Evolutionary conservation across 805 yeast genomes (phyloP).

Genomic region (Cyberlindnera euphorbiae): DNA sequence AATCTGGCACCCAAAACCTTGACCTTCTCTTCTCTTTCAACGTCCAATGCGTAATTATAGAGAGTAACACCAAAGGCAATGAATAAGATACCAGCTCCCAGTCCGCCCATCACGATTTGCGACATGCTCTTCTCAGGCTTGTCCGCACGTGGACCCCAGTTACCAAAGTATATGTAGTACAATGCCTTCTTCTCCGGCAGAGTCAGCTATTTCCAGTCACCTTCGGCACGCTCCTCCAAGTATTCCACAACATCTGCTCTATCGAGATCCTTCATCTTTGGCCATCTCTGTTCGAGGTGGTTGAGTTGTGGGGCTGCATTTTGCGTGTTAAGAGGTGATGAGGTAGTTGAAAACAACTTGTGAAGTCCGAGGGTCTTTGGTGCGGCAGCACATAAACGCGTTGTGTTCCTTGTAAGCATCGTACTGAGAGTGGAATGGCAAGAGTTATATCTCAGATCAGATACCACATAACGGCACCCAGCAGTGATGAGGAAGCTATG

Average conservation of each 20-base stretch:
- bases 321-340: background rate
- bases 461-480: too few relatives aligned
- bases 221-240: constrained; percentile 28
- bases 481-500: too few relatives aligned
- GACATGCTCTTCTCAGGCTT: constrained; percentile 8
- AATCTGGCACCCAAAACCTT: constrained; percentile 6
- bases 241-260: constrained; percentile 34
- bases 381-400: too few relatives aligned
- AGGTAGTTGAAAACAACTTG: background rate
- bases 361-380: too few relatives aligned
- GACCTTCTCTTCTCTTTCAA: constrained; percentile 15
- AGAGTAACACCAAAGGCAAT: constrained; percentile 18
- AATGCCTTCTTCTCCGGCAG: constrained; percentile 27
- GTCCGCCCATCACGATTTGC: constrained; percentile 14
- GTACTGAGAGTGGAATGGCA: too few relatives aligned
- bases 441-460: too few relatives aligned
- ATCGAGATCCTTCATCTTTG: constrained; percentile 27
- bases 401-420: too few relatives aligned
- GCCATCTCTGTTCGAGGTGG: constrained; percentile 29
- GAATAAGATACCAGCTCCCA: constrained; percentile 17
- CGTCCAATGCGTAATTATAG: constrained; percentile 19
- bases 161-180: constrained; percentile 34
- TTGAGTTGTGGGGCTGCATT: constrained; percentile 27
- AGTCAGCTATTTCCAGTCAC: constrained; percentile 29
- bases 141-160: constrained; percentile 33